Percentiles rank a stretch among this genome's conserved stretches.
phyloP scores from a whole-genome alignment of 257 asterid genomes.

The Jacaranda mimosifolia region DNA sequence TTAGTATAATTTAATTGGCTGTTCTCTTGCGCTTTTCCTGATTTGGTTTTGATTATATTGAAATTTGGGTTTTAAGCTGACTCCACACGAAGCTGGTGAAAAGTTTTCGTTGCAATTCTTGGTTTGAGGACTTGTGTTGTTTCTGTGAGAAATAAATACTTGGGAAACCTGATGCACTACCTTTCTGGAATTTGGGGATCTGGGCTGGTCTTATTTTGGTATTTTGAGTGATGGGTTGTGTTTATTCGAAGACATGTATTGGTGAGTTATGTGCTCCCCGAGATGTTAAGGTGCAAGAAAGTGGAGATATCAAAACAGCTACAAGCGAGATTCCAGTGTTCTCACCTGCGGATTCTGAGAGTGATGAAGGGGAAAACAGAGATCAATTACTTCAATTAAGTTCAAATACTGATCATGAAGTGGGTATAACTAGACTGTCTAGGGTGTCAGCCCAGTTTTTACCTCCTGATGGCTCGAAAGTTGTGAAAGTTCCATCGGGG shows the following conservation, averaged over 20 bases:
- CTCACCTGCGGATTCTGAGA: conserved; percentile 64
- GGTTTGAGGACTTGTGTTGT: conserved; percentile 30
- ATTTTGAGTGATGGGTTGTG: conserved; percentile 87
- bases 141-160: conserved; percentile 25
- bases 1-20: conserved; percentile 10
- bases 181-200: conserved; percentile 39
- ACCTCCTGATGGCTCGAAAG: conserved; percentile 83
- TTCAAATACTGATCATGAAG: conserved; percentile 66
- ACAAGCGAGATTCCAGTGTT: conserved; percentile 57
- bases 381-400: conserved; percentile 63
- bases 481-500: conserved; percentile 76
- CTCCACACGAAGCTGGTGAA: conserved; percentile 16
- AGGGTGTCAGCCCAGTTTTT: conserved; percentile 86
- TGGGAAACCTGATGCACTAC: conserved; percentile 52
- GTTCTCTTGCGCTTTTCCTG: conserved; percentile 22
- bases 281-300: conserved; percentile 57
- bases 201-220: conserved; percentile 47
- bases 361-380: conserved; percentile 64
- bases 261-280: conserved; percentile 86
- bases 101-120: neutral
- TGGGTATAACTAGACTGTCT: conserved; percentile 78
- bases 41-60: conserved; percentile 29
- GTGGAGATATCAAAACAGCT: conserved; percentile 57
- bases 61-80: conserved; percentile 14
- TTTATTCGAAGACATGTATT: conserved; percentile 82